Evolutionary conservation across 345 rosid species (phyloP), one percentile per base, ranked within the genome.

Genomic region (Dipteronia sinensis): DNA sequence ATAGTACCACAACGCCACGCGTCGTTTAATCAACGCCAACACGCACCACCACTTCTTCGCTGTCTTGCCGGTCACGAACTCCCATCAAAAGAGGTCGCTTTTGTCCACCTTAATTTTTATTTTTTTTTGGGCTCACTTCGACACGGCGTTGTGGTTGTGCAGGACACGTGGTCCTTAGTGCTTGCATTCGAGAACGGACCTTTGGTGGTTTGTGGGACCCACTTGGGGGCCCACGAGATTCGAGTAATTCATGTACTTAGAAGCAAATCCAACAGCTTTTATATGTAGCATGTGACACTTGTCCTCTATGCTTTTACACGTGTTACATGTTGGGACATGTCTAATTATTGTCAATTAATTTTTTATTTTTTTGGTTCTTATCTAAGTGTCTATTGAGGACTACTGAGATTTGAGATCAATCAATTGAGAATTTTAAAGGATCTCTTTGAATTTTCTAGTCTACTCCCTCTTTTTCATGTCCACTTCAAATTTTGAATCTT

Each of bases 131-230:
- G n/a, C 65, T 40, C n/a, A 16, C 46, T 62, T 62, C 31, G 5
- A 79, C 76, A 46, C 77, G 83, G 73, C 77, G 66, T n/a, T 4
- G 64, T 20, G 2, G 64, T 16, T 6, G 15, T 1, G 65, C 10
- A 7, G 44, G 78, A 75, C 82, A 79, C 83, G 87, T 79, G 83
- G 58, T 49, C 53, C 19, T 46, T 17, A 5, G 15, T 62, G 66
- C 2, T 27, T n/a, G 63, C 17, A 16, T 12, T 27, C 31, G 17
- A 53, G 58, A 12, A 31, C 3, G 15, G 49, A 3, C 42, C 42
- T 25, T 70, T n/a, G 34, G 34, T 46, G 59, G 69, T 73, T 46
- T 51, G 72, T 73, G 80, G 80, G 73, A 0, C 82, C 77, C 40
- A 29, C 0, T 31, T 31, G 1, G 0, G 2, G 20, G 8, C 3